Base-by-base conservation (phyloP, 331 rosid genomes). In the Cydonia oblonga region DNA sequence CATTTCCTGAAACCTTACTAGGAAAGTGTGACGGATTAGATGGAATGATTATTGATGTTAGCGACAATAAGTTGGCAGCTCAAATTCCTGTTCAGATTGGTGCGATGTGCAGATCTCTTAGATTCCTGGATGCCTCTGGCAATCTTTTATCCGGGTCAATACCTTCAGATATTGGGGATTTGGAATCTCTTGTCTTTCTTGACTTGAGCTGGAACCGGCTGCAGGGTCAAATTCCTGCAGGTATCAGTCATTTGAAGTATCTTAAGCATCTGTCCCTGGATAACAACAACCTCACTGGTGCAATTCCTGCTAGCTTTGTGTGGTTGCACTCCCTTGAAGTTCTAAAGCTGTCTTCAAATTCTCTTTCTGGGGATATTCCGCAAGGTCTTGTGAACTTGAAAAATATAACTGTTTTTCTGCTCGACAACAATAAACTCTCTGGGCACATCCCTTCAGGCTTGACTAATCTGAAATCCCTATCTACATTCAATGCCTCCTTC, bases 181-280 rank as follows among this genome's bases (percentile, higher is more conserved):
- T 76, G 74, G 70, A 72, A 63, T 69, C 74, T 71, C 82, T 84
- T 38, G 74, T 70, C 57, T 42, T 68, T 75, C 86, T 85, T 15
- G 83, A 85, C 75, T 80, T 76, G 73, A 82, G 83, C 68, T 68
- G 76, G 64, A 85, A 85, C 76, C 74, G 58, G 42, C 64, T 82
- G 56, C 78, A 76, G 7, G 84, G 83, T 57, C 70, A 70, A 32
- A 71, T 85, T 76, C 82, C 86, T 16, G 12, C n/a, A 4, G 58
- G 65, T 61, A 42, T 84, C 61, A 59, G 75, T 65, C 78, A 20
- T 30, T 51, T 79, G 76, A 82, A 73, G 57, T 46, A 64, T 73
- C 81, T 84, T 9, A 84, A 81, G 69, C 71, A 77, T 77, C 69
- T 84, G 10, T 75, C 85, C 69, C 42, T 84, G 82, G 86, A 78